phyloP scores from a whole-genome alignment of 106 monocot species.

The Iris macrosiphon region DNA sequence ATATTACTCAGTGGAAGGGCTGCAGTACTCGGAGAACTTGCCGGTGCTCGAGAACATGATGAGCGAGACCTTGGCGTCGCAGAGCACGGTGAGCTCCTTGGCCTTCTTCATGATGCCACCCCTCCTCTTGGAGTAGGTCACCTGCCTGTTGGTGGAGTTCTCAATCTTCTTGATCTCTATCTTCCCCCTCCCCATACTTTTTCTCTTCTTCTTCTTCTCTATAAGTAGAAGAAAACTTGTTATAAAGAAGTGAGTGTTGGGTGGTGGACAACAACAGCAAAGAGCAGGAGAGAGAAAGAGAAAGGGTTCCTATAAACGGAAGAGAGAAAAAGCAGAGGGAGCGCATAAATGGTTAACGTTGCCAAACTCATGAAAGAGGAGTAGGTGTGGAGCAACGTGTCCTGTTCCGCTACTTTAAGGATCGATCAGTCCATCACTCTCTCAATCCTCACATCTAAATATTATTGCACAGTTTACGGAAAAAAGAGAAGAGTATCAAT shows the following conservation, averaged over 20 bases:
- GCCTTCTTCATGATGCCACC: slow-evolving; percentile 33
- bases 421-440: no score
- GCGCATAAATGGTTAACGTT: no score
- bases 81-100: slow-evolving; percentile 32
- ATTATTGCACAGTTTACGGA: no score
- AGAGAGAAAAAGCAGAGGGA: no score
- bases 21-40: slow-evolving; percentile 23
- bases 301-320: not conserved
- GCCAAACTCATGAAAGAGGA: not conserved
- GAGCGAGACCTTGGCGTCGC: slow-evolving; percentile 31
- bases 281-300: not conserved
- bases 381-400: not conserved
- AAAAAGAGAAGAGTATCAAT: no score
- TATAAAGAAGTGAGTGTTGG: not conserved
- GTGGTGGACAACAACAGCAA: not conserved
- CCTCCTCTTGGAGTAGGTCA: slow-evolving; percentile 22
- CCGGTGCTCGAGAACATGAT: slow-evolving; percentile 31
- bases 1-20: slow-evolving; percentile 13
- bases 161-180: slow-evolving; percentile 30
- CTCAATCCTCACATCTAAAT: no score
- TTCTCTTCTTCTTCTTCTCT: not conserved
- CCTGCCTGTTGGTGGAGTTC: slow-evolving; percentile 21
- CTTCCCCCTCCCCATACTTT: slow-evolving; percentile 24
- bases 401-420: no score
- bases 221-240: not conserved